These are phyloP conservation scores for Boletus reticulatus DNA, from an alignment of 768 basidiomycete genomes.

Conservation along the genomic window DNA sequence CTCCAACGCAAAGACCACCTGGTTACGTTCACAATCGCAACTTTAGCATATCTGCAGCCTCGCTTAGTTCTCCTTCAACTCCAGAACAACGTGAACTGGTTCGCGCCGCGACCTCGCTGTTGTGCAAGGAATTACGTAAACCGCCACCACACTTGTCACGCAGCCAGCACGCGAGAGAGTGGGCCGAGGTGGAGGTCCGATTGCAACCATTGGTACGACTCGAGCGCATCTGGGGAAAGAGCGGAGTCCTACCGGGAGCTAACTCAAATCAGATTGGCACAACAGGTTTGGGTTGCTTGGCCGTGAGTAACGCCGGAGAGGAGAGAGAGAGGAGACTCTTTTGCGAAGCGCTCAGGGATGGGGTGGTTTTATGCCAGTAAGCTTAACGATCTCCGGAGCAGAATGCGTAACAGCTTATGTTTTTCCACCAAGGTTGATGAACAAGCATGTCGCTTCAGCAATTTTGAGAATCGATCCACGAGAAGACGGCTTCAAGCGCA, in stretches of 20 bases:
- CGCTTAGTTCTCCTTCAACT: conserved; percentile 47
- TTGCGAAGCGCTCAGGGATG: conserved; percentile 75
- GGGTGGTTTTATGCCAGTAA: conserved; percentile 87
- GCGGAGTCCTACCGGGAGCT: conserved; percentile 41
- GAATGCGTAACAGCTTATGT: conserved; percentile 1
- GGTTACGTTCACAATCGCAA: conserved; percentile 53
- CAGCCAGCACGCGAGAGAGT: conserved; percentile 53
- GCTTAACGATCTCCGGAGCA: conserved; percentile 34
- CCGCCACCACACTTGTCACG: conserved; percentile 57
- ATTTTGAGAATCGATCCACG: conserved; percentile 62
- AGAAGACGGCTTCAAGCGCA: conserved; percentile 63
- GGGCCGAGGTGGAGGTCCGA: conserved; percentile 74
- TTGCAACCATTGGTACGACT: conserved; percentile 58
- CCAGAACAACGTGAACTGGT: conserved; percentile 67
- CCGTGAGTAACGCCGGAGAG: conserved; percentile 55
- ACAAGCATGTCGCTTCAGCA: conserved; percentile 64
- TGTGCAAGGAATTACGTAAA: conserved; percentile 65
- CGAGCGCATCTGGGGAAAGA: conserved; percentile 78
- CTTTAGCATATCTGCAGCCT: conserved; percentile 59
- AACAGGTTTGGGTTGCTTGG: conserved; percentile 31
- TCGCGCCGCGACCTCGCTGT: conserved; percentile 57
- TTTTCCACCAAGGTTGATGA: conserved; percentile 57
- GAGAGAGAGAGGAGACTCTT: conserved; percentile 75
- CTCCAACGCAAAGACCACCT: conserved; percentile 42
- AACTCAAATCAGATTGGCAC: conserved; percentile 40